Base-by-base conservation (phyloP, 164 flowering plant genomes). In the Piper betle region DNA sequence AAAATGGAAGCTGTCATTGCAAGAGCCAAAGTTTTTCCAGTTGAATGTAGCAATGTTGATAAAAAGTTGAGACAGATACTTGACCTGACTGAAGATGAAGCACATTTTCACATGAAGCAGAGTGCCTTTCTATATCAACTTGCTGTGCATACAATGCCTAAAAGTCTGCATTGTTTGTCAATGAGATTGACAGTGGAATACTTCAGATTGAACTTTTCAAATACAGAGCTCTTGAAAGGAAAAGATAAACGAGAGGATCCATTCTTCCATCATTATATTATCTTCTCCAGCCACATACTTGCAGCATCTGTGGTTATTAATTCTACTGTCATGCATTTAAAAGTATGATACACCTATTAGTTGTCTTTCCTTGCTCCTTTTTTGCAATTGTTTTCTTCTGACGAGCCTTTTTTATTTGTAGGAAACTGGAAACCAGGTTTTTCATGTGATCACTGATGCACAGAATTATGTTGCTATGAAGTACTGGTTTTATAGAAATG, bases 81-180 rank as follows among this genome's bases (percentile, higher is more conserved):
- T 19, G 97, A 91, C 71, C 60, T 94, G 72, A 86, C 96, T 7
- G 91, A 88, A 78, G 99, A 94, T 66, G 99, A 94, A 74, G 88
- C 91, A n/a, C 78, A 77, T 63, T 94, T 91, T 65, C 97, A 94
- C 80, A 85, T 75, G 88, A 91, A 80, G 76, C 99, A 91, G 71
- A 91, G 97, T 78, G 92, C 95, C 64, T 94, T 82, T 76, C 88
- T 94, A 53, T 86, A 82, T 76, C 84, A 88, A 69, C 87, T 94
- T 64, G 85, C 85, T 19, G 89, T 86, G 52, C 95, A 86, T 73
- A 94, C 99, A 52, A 81, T 81, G 80, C 96, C 99, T 25, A 94
- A 94, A 73, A 85, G 96, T 73, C 85, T 75, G 18, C 99, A 94
- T 75, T 94, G 99, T 68, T 74, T 94, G 48, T 84, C 93, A 18